Evolutionary conservation across 495 filamentous ascomycete genomes (phyloP).

Genomic region (Aspergillus steynii): DNA sequence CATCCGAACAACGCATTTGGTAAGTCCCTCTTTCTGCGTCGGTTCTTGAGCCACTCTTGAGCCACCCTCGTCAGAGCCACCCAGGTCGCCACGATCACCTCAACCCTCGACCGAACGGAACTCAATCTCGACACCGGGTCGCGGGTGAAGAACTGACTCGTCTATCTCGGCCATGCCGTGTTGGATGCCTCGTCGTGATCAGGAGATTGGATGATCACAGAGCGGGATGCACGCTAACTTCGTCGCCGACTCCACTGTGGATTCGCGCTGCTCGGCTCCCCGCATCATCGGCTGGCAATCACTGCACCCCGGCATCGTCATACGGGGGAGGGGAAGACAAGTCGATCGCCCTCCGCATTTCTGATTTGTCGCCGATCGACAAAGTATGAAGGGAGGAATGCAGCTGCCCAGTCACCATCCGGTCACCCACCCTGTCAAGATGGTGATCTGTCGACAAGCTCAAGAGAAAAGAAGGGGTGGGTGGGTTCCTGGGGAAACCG

Average conservation of each 20-base stretch:
- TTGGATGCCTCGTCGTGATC: not conserved
- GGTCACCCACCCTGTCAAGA: no score
- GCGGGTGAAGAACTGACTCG: not conserved
- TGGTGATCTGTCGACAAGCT: not conserved
- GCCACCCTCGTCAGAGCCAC: no score
- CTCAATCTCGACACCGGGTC: not conserved
- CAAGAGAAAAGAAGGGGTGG: not conserved
- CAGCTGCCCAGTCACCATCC: no score
- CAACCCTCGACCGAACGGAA: not conserved
- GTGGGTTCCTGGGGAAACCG: not conserved
- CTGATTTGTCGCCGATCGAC: no score
- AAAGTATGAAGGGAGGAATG: no score
- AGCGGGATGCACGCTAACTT: not conserved
- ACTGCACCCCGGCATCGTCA: not conserved
- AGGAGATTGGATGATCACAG: not conserved
- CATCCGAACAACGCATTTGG: not conserved
- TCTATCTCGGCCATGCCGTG: not conserved
- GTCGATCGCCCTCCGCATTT: no score
- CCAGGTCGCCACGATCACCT: not conserved
- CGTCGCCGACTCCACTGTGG: constrained; percentile 51
- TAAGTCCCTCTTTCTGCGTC: not conserved
- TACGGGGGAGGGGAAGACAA: not conserved
- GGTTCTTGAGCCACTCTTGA: no score
- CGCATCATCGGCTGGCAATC: constrained; percentile 4
- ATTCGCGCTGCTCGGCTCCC: constrained; percentile 58